Evolutionary conservation across 2,329 filamentous ascomycete species (phyloP), one percentile per base, ranked within the genome.

Genomic region (Venturia aucupariae): DNA sequence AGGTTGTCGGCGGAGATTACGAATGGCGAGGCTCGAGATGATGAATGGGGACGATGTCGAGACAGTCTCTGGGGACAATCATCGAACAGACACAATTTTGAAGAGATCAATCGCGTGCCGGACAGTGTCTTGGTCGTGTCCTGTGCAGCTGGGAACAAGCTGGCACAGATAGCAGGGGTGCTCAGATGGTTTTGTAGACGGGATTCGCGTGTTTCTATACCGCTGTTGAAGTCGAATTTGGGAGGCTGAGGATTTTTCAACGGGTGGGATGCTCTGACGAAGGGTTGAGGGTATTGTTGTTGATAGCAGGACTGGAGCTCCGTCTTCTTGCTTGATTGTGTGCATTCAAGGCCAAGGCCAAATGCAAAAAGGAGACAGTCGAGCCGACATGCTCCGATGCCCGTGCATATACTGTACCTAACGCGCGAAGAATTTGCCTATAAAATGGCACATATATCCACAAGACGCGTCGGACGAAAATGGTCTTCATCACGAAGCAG

Each of bases 1-100:
- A 39, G 35, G 27, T 4, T 60, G 57, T 22, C 7, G 27, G 17
- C 6, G 27, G 19, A n/a, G 19, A 35, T 35, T 57, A 35, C 51
- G 27, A 57, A 30, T 57, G 51, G 51, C 51, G 51, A 57, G 51
- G 51, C 51, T 57, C 51, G 51, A 57, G 51, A 22, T 32, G 51
- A 57, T 57, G 51, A 11, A 57, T 35, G 30, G 30, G 51, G 19
- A 57, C 19, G 51, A 57, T 35, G 27, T 10, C 27, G 27, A 35
- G 30, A 57, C 27, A n/a, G 51, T 22, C 19, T 57, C 51, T 38
- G 51, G 51, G 51, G 30, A 57, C 27, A 22, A 57, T 57, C 51
- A 57, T 57, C 51, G 51, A 35, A 57, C 15, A 35, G 4, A 35
- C 4, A 57, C 27, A 57, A 32, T 38, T 35, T 57, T 57, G 6